Conservation (phyloP, 257 asterid species). For the Voacanga thouarsii region DNA sequence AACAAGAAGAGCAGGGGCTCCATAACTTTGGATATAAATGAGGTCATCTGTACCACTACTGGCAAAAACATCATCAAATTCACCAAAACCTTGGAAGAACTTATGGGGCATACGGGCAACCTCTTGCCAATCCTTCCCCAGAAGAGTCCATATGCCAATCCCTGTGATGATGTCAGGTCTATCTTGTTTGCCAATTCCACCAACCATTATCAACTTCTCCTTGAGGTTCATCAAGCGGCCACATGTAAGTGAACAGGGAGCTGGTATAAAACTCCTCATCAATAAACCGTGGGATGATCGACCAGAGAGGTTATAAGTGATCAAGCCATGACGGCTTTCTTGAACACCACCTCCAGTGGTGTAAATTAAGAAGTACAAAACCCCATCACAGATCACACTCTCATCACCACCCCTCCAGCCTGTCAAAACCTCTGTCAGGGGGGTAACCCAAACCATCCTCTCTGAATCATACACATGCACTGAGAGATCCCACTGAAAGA, state of each 20-base stretch:
- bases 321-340: conserved; percentile 67
- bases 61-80: conserved; percentile 88
- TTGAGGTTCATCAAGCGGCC: conserved; percentile 87
- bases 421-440: conserved; percentile 50
- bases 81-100: conserved; percentile 91
- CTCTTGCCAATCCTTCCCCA: conserved; percentile 77
- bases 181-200: conserved; percentile 86
- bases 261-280: conserved; percentile 66
- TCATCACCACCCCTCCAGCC: conserved; percentile 98
- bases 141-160: conserved; percentile 75
- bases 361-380: conserved; percentile 70
- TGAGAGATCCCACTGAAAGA: conserved; percentile 80
- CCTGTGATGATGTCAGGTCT: conserved; percentile 83
- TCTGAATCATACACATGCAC: conserved; percentile 68
- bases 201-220: conserved; percentile 82
- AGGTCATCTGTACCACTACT: conserved; percentile 85
- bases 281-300: conserved; percentile 39
- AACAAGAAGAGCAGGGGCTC: conserved; percentile 77
- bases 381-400: conserved; percentile 77
- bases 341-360: conserved; percentile 61
- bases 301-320: conserved; percentile 47
- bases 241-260: conserved; percentile 81
- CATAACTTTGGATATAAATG: conserved; percentile 87
- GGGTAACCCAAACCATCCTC: conserved; percentile 53
- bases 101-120: conserved; percentile 83